Percentiles rank a stretch among this genome's conserved stretches.
Conservation (phyloP, 139 green algal genomes). For the Closterium sp. region DNA sequence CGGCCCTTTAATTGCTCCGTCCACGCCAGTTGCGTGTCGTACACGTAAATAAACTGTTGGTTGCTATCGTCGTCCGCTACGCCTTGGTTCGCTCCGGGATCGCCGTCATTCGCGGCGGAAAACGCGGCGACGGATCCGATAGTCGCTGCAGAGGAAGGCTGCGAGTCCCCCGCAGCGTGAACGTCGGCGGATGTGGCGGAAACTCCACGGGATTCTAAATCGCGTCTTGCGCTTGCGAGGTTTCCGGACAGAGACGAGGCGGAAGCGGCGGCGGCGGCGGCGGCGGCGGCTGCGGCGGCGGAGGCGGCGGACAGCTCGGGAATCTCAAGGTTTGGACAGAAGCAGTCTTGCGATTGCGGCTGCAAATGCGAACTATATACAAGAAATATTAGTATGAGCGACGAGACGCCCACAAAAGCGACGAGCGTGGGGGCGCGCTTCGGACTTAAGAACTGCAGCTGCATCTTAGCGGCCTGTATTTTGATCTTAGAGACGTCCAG, state of each 20-base stretch:
- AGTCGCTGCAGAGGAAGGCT: not conserved
- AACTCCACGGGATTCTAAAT: not conserved
- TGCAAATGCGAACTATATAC: not conserved
- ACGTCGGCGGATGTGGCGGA: not conserved
- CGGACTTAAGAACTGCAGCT: not conserved
- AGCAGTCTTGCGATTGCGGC: not conserved
- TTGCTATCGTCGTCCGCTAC: not conserved
- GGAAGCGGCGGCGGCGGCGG: not conserved
- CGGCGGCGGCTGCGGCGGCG: too few relatives aligned
- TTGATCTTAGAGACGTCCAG: not conserved
- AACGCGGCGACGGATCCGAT: not conserved
- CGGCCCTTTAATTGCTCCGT: too few relatives aligned
- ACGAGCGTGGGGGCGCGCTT: not conserved
- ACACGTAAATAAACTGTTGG: conserved; percentile 30
- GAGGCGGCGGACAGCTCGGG: not conserved
- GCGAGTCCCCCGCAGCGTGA: not conserved
- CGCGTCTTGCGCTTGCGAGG: not conserved
- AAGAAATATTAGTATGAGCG: not conserved
- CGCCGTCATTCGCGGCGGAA: not conserved
- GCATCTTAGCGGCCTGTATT: not conserved
- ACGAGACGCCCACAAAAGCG: not conserved
- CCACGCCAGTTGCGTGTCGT: not conserved
- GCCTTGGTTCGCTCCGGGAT: too few relatives aligned
- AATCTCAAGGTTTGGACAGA: not conserved
- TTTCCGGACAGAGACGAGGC: not conserved